Conservation (phyloP, 371 early-diverging fungal species). For the Rhizopus stolonifer region DNA sequence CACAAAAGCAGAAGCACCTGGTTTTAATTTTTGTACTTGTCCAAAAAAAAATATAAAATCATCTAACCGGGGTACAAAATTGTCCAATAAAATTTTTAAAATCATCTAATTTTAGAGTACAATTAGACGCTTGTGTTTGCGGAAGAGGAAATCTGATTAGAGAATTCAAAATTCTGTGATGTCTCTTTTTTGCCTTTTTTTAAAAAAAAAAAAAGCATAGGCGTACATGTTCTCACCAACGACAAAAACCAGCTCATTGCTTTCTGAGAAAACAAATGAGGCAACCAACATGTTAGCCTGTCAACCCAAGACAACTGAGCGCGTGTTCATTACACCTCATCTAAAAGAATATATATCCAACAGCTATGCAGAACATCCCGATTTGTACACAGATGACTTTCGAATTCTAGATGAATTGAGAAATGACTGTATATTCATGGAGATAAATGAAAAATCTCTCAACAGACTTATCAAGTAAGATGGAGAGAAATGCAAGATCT, state of each 20-base stretch:
- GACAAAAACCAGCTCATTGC: neutral
- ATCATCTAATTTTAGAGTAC: no score
- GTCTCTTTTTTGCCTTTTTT: neutral
- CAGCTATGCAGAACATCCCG: conserved; percentile 83
- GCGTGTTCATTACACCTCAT: conserved; percentile 54
- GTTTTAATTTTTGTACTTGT: no score
- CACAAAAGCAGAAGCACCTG: no score
- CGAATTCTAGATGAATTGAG: conserved; percentile 76
- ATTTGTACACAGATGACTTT: conserved; percentile 85
- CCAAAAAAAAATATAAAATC: no score
- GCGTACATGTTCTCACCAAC: neutral
- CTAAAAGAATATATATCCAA: conserved; percentile 71
- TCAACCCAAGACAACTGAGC: conserved; percentile 55
- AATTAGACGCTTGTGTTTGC: no score
- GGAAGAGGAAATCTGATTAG: no score
- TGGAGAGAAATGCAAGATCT: neutral
- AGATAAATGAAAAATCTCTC: conserved; percentile 68
- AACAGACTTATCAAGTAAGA: conserved; percentile 68
- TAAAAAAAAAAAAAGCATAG: neutral
- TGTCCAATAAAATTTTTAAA: no score
- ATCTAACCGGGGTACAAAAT: no score
- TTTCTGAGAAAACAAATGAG: neutral
- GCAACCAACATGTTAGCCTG: conserved; percentile 55
- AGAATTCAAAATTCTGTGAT: no score
- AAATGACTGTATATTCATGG: conserved; percentile 69